Base-by-base conservation (phyloP, 192 early-diverging fungal genomes). In the Hyaloraphidium curvatum region DNA sequence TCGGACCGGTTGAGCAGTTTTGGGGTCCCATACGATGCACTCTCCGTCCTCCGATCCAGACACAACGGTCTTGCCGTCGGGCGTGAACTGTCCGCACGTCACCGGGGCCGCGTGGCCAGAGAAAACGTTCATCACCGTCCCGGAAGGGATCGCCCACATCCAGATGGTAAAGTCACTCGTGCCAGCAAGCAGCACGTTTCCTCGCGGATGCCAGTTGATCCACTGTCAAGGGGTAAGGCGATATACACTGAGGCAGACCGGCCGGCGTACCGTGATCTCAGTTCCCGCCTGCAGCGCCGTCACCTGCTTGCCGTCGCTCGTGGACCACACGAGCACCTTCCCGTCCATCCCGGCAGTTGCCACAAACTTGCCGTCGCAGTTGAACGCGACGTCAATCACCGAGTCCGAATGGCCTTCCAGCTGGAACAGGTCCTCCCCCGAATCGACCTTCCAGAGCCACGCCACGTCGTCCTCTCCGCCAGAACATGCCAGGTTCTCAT, bases 331-430 rank as follows among this genome's bases (percentile, higher is more conserved):
- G 51, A 66, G 66, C 57, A 95, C 71, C 54, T 83, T 78, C 37
- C 95, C 95, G 58, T 95, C 91, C 91, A 99, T 89, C n/a, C 86
- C 89, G 39, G 83, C 95, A 1, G 82, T 75, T 2, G 91, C 91
- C 43, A 87, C 77, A 61, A 80, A 83, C 48, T 74, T 62, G 22
- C 95, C 95, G 59, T 86, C 83, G 28, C 58, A 61, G 63, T 77
- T 89, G 65, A 94, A 99, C 19, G 70, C 76, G 0, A 83, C 82
- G 5, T 83, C 64, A 27, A 79, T 73, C 9, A 94, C 83, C 0
- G 91, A 91, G 65, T 99, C 95, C 1, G 69, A 74, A 64, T 95
- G 91, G 28, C 75, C 29, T 58, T 64, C 43, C 39, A 87, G 70
- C 60, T 82, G 70, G 28, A 66, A 68, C 3, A 91, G 37, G 41